Evolutionary conservation across 495 filamentous ascomycete species (phyloP), one percentile per base, ranked within the genome.

Genomic region (Chaetomium fimeti): DNA sequence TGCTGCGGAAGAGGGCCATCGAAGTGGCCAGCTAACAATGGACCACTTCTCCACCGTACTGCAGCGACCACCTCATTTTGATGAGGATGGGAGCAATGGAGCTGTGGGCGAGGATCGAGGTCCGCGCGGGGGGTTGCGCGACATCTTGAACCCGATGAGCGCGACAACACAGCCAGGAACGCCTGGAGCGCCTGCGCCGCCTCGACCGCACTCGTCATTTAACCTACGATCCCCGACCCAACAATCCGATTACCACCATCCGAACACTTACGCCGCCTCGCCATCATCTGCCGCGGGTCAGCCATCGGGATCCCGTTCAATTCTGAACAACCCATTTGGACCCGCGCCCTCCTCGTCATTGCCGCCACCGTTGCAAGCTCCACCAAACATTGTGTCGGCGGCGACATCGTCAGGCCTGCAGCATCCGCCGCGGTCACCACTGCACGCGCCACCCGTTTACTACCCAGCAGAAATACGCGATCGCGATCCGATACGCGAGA

Each of bases 31-130:
- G 42, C 27, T 51, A 42, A 68, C 42, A 20, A 78, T 78, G 76
- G 77, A 79, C 60, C 72, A 74, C 54, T 82, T 80, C 69, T 78
- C 80, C 67, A 80, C 75, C 16, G 77, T 80, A 68, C 72, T 81
- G 71, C 77, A 79, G 68, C 75, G 75, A 25, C 71, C 76, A 55
- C 68, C 75, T 63, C 72, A 74, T 67, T 74, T 76, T 54, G 73
- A 77, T 68, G 74, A 72, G 68, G 76, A 78, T 54, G 68, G 73
- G 40, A 76, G 72, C 60, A 71, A 75, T 54, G 65, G 66, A 25
- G 64, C 59, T 22, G 54, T 66, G 56, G 62, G 70, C 49, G 69
- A 77, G 32, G 70, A 74, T 68, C 69, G 70, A 69, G 65, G 68
- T 48, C 69, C 73, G 51, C 69, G 66, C 29, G 56, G 72, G 62